Evolutionary conservation across 345 rosid species (phyloP), one percentile per base, ranked within the genome.

Genomic region (Acer saccharum): DNA sequence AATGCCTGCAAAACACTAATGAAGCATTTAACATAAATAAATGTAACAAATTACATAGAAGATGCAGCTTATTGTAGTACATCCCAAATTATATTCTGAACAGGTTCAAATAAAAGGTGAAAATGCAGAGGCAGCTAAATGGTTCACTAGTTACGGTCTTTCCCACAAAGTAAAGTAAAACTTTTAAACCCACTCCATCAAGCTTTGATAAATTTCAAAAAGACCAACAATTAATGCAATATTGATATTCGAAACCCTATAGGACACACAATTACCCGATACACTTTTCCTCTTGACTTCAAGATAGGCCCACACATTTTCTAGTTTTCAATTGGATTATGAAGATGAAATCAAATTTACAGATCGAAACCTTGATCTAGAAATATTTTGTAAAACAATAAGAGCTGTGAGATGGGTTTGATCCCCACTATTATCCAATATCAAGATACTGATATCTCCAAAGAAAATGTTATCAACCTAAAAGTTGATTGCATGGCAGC

Each of bases 1-100:
- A 90, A 87, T 93, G 98, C 97, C 97, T 93, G 91, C 80, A 83
- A 79, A 66, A 80, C 72, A 76, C 84, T 76, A 74, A 72, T 69
- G 69, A 70, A 62, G 43, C 80, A 46, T 77, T 84, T 75, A 81
- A 78, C 58, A 72, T 55, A 68, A 83, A 71, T 62, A 52, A 69
- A 74, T 16, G 39, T 23, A 79, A 20, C 14, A 74, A 65, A 64
- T 60, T 17, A 54, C 63, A 43, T 60, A 21, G 25, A 20, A 60
- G 64, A 44, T 58, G 44, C 60, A 44, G 35, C 68, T 66, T 63
- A 57, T 76, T 32, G 52, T 2, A 62, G 17, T 62, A 8, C 7
- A 80, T 77, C 9, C 14, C n/a, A 27, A 12, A 66, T 10, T 50
- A 65, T 54, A n/a, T 52, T 62, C 65, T 54, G 27, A 65, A 71